phyloP scores from a whole-genome alignment of 768 basidiomycete species.

The Pholiota molesta region DNA sequence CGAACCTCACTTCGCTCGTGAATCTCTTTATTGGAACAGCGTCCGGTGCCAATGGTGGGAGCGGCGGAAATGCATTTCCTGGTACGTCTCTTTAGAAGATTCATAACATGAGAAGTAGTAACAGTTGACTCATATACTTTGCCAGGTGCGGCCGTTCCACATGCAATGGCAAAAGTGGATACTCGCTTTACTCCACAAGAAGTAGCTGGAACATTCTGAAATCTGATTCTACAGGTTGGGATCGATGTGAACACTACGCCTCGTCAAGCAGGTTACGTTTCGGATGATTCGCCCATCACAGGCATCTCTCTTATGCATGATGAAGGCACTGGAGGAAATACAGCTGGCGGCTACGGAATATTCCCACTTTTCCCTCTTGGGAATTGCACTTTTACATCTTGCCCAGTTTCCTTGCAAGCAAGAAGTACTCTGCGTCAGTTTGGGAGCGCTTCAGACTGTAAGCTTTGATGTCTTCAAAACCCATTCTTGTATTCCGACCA shows the following conservation, averaged over 20 bases:
- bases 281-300: slow-evolving; percentile 44
- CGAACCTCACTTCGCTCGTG: slow-evolving; percentile 46
- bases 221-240: slow-evolving; percentile 38
- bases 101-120: background rate
- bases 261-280: slow-evolving; percentile 53
- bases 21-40: slow-evolving; percentile 56
- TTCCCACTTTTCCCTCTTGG: slow-evolving; percentile 52
- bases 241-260: slow-evolving; percentile 53
- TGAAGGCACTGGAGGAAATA: slow-evolving; percentile 57
- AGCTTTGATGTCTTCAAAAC: background rate
- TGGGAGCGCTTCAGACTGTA: slow-evolving; percentile 12
- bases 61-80: slow-evolving; percentile 53
- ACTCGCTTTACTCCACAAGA: background rate
- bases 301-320: slow-evolving; percentile 57
- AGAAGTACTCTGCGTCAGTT: slow-evolving; percentile 38
- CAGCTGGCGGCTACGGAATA: slow-evolving; percentile 51
- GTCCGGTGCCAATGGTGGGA: slow-evolving; percentile 45
- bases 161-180: slow-evolving; percentile 54
- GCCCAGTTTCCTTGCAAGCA: slow-evolving; percentile 43
- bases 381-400: slow-evolving; percentile 42
- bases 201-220: background rate
- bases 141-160: slow-evolving; percentile 46
- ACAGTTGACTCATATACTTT: background rate
- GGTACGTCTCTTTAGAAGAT: slow-evolving; percentile 26
- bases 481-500: background rate